Conservation (phyloP, 2,329 filamentous ascomycete genomes). For the Xylaria sp. region DNA sequence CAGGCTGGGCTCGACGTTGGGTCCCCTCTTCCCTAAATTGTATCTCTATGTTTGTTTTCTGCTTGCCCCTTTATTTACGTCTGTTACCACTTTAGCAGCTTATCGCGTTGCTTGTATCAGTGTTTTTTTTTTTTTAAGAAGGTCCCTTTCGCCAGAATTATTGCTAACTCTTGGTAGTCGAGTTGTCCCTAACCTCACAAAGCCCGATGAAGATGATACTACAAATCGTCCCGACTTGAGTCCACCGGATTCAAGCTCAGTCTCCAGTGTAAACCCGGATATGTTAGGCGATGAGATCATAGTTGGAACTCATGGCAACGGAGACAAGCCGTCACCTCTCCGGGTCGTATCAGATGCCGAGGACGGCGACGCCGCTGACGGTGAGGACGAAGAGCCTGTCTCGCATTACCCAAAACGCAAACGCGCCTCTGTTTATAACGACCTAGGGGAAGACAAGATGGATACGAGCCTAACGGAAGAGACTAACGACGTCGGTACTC, state of each 20-base stretch:
- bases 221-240: constrained; percentile 58
- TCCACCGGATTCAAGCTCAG: constrained; percentile 55
- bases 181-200: constrained; percentile 40
- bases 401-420: constrained; percentile 67
- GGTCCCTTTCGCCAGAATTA: background rate
- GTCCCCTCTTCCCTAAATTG: background rate
- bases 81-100: background rate
- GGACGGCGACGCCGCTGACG: constrained; percentile 59
- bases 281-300: constrained; percentile 64
- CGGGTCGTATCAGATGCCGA: constrained; percentile 53
- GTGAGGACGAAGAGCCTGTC: constrained; percentile 51
- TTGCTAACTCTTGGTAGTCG: constrained; percentile 38
- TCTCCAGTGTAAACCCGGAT: constrained; percentile 56
- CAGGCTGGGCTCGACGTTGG: background rate
- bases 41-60: background rate
- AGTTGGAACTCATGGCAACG: constrained; percentile 59
- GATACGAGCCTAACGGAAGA: constrained; percentile 52
- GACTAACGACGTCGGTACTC: constrained; percentile 43
- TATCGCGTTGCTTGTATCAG: background rate
- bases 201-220: constrained; percentile 51
- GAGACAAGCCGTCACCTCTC: constrained; percentile 52
- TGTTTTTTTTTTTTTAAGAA: background rate
- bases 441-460: constrained; percentile 61
- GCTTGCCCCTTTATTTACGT: background rate
- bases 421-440: constrained; percentile 61